These are phyloP conservation scores for Ascomycota sp. DNA, from an alignment of 2,329 filamentous ascomycete species.

Conservation along the genomic window DNA sequence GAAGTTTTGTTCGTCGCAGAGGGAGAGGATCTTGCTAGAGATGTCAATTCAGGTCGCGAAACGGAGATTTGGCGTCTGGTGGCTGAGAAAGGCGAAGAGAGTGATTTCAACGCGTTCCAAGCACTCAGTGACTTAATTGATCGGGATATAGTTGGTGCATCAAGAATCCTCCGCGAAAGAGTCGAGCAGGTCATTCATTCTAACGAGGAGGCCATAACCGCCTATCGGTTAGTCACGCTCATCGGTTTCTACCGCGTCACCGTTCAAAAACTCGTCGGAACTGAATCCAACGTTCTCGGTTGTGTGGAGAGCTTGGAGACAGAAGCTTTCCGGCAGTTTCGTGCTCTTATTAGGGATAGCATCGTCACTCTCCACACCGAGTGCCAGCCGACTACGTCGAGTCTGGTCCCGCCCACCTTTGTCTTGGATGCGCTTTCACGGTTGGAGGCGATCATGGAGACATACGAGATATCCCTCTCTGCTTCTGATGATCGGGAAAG, in stretches of 20 bases:
- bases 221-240: conserved; percentile 77
- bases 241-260: conserved; percentile 74
- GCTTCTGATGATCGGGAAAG: conserved; percentile 33
- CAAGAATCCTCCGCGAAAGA: conserved; percentile 65
- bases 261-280: conserved; percentile 56
- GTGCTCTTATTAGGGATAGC: conserved; percentile 58
- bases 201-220: conserved; percentile 70
- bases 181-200: conserved; percentile 81
- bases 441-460: conserved; percentile 58
- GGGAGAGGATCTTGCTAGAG: conserved; percentile 66
- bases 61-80: conserved; percentile 64
- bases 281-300: conserved; percentile 44
- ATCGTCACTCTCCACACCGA: conserved; percentile 53
- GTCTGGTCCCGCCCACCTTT: conserved; percentile 61
- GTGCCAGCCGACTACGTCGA: conserved; percentile 43
- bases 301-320: conserved; percentile 46
- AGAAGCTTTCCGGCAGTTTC: conserved; percentile 64
- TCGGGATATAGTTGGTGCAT: conserved; percentile 59
- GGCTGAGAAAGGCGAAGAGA: conserved; percentile 30
- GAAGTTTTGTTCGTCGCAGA: conserved; percentile 82
- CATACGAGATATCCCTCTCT: conserved; percentile 62
- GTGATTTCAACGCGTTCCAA: conserved; percentile 55
- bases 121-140: conserved; percentile 73
- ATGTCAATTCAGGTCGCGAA: conserved; percentile 55
- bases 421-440: conserved; percentile 59